Evolutionary conservation across 768 basidiomycete genomes (phyloP).

Genomic region (Pleurotus platypus): DNA sequence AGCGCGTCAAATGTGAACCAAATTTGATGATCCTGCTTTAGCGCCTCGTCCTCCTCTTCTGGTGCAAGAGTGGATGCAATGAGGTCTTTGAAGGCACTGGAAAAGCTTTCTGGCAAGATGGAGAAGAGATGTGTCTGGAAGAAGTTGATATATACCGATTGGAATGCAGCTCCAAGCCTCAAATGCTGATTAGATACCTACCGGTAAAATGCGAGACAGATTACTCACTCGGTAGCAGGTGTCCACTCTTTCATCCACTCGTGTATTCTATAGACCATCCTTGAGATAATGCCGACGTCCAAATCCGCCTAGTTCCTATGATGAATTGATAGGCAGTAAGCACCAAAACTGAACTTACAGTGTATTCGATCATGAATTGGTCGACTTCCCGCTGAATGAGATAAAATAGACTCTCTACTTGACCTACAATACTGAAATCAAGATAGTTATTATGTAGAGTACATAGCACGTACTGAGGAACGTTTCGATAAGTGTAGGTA

Average conservation of each 20-base stretch:
- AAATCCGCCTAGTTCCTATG: no score
- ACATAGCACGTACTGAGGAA: constrained; percentile 56
- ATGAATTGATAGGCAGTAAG: no score
- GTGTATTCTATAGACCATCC: constrained; percentile 55
- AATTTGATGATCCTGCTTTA: constrained; percentile 22
- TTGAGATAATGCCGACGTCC: constrained; percentile 30
- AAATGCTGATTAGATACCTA: constrained; percentile 9
- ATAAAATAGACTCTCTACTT: constrained; percentile 55
- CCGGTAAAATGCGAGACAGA: not conserved
- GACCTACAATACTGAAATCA: constrained; percentile 37
- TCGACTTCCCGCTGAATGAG: constrained; percentile 61
- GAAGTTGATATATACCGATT: constrained; percentile 56
- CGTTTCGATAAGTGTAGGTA: constrained; percentile 63
- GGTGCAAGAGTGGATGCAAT: constrained; percentile 55
- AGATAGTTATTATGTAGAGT: not conserved
- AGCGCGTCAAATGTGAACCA: constrained; percentile 67
- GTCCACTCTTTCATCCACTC: constrained; percentile 80
- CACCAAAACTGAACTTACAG: constrained; percentile 35
- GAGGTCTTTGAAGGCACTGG: constrained; percentile 64
- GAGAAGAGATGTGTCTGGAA: constrained; percentile 80
- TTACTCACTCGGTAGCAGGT: constrained; percentile 58
- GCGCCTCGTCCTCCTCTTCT: constrained; percentile 16
- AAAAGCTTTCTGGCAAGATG: constrained; percentile 63
- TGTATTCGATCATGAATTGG: constrained; percentile 54
- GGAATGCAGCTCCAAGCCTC: constrained; percentile 61